Conservation (phyloP, 2,329 filamentous ascomycete genomes). For the Pyrenophora graminea region DNA sequence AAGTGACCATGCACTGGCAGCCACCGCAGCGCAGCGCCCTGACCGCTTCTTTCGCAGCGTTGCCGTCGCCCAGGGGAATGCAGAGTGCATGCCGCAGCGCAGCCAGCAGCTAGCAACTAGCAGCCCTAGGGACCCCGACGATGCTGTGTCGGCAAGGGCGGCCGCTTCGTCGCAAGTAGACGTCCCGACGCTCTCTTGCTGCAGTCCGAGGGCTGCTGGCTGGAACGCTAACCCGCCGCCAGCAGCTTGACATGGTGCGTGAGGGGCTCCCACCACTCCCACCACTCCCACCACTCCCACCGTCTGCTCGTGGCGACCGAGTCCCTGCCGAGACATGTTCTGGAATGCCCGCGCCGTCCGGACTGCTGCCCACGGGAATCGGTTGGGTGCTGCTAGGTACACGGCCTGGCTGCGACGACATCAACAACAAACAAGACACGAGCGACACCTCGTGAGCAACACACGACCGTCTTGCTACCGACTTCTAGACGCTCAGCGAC, state of each 20-base stretch:
- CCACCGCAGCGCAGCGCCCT: slow-evolving; percentile 15
- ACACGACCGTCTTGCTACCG: not conserved
- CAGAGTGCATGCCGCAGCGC: not conserved
- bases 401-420: not conserved
- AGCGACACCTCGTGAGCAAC: not conserved
- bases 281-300: too few relatives aligned
- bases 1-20: slow-evolving; percentile 24
- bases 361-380: not conserved
- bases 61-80: slow-evolving; percentile 32
- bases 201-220: not conserved
- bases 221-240: slow-evolving; percentile 18
- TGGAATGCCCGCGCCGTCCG: slow-evolving; percentile 22
- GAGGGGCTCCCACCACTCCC: slow-evolving; percentile 3
- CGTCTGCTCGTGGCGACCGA: slow-evolving; percentile 14
- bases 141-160: slow-evolving; percentile 29
- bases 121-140: slow-evolving; percentile 10
- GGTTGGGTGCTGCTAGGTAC: not conserved
- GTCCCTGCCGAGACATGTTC: slow-evolving; percentile 24
- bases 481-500: slow-evolving; percentile 9
- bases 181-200: slow-evolving; percentile 7
- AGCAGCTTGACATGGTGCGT: slow-evolving; percentile 14
- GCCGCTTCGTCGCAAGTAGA: slow-evolving; percentile 13
- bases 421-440: not conserved
- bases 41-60: slow-evolving; percentile 31
- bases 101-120: slow-evolving; percentile 10